A percentile compares a stretch with the other conserved stretches of the same genome.
phyloP scores from a whole-genome alignment of 108 stramenopile species.

The Bacterosira constricta region DNA sequence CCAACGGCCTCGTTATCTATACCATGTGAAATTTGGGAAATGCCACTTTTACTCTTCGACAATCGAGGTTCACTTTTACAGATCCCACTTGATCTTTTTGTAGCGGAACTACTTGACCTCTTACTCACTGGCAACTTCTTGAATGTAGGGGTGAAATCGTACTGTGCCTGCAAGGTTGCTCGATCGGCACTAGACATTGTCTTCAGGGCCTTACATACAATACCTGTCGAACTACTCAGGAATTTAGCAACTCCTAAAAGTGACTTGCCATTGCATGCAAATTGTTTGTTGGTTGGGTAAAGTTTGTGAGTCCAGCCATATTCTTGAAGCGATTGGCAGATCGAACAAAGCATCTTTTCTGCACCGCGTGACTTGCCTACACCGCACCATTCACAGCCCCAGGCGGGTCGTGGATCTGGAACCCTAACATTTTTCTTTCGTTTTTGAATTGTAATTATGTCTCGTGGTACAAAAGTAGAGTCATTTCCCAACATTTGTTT shows the following conservation, averaged over 20 bases:
- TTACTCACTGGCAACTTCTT: not conserved
- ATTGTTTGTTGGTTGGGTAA: not conserved
- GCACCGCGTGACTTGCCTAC: too few relatives aligned
- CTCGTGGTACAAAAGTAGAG: too few relatives aligned
- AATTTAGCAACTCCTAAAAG: not conserved
- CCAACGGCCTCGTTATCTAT: too few relatives aligned
- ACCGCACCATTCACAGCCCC: too few relatives aligned
- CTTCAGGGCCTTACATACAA: conserved; percentile 1
- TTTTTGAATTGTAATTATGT: too few relatives aligned
- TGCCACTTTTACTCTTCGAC: not conserved
- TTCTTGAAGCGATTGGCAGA: too few relatives aligned
- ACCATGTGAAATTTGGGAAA: too few relatives aligned
- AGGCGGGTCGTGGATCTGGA: too few relatives aligned
- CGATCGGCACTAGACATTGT: not conserved
- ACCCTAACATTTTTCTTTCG: too few relatives aligned
- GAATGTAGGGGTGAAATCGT: not conserved
- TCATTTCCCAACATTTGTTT: too few relatives aligned
- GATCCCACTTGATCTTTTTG: not conserved
- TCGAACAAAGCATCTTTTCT: too few relatives aligned
- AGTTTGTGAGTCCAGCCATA: not conserved
- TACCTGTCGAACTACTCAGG: not conserved
- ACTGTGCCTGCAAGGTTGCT: not conserved
- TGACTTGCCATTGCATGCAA: too few relatives aligned
- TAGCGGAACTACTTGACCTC: not conserved
- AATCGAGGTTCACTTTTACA: not conserved